These are phyloP conservation scores for Gnomoniopsis sp. DNA, from an alignment of 2,329 filamentous ascomycete species.

Conservation along the genomic window DNA sequence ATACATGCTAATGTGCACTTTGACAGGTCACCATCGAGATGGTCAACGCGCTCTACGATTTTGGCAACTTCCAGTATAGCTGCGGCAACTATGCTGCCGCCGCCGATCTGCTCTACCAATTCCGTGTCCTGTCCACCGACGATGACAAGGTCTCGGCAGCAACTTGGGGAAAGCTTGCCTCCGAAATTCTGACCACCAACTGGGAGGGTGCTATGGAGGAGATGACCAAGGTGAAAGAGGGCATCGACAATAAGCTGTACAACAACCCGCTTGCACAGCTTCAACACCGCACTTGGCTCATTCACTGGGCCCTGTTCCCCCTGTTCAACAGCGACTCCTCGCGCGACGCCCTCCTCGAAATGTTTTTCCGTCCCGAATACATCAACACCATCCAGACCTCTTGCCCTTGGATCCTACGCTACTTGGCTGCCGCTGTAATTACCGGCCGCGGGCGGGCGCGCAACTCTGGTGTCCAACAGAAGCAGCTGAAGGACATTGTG, in stretches of 20 bases:
- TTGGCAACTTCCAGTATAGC: slow-evolving; percentile 96
- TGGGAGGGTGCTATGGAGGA: slow-evolving; percentile 95
- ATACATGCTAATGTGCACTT: not conserved
- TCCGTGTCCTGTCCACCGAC: slow-evolving; percentile 96
- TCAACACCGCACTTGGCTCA: slow-evolving; percentile 92
- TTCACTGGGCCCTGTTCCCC: slow-evolving; percentile 98
- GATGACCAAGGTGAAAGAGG: slow-evolving; percentile 83
- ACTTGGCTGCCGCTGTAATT: slow-evolving; percentile 90
- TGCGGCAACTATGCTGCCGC: slow-evolving; percentile 91
- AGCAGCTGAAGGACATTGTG: slow-evolving; percentile 96
- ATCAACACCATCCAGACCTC: slow-evolving; percentile 99
- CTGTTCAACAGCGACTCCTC: slow-evolving; percentile 97
- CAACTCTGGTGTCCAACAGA: slow-evolving; percentile 87
- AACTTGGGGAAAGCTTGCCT: slow-evolving; percentile 97
- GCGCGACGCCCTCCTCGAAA: slow-evolving; percentile 86
- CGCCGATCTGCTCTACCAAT: slow-evolving; percentile 92
- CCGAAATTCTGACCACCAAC: slow-evolving; percentile 89
- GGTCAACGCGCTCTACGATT: slow-evolving; percentile 94
- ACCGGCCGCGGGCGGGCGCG: slow-evolving; percentile 80
- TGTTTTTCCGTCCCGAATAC: slow-evolving; percentile 95
- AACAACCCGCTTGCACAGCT: slow-evolving; percentile 95
- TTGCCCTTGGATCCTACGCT: slow-evolving; percentile 94
- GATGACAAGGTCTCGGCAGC: slow-evolving; percentile 95
- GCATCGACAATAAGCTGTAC: slow-evolving; percentile 92
- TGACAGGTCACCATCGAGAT: slow-evolving; percentile 80